phyloP scores from a whole-genome alignment of 495 filamentous ascomycete genomes.

The Trichocladium uniseriatum region DNA sequence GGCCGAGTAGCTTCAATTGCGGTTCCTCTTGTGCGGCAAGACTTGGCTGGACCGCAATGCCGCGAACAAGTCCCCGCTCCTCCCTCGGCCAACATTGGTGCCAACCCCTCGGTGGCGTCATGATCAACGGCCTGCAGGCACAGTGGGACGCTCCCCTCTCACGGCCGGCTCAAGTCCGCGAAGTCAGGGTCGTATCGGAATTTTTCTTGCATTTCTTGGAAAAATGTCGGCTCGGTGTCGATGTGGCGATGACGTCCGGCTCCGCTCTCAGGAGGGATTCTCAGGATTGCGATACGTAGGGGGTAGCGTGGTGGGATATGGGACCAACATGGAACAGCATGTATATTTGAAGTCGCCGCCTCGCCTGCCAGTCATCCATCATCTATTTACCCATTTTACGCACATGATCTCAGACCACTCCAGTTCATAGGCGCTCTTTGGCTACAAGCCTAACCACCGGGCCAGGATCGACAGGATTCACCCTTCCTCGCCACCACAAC shows the following conservation, averaged over 20 bases:
- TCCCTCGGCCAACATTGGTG: too few relatives aligned
- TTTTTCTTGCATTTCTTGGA: background rate
- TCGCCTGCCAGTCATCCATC: background rate
- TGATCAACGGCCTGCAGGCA: background rate
- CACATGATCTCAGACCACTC: background rate
- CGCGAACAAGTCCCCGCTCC: too few relatives aligned
- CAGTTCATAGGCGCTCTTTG: background rate
- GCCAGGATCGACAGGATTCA: background rate
- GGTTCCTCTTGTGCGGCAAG: too few relatives aligned
- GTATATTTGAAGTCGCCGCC: background rate
- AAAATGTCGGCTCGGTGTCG: background rate
- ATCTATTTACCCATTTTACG: background rate
- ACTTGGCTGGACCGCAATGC: too few relatives aligned
- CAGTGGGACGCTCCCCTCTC: too few relatives aligned
- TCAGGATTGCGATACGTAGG: too few relatives aligned
- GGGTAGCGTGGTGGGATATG: too few relatives aligned
- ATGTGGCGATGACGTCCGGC: background rate
- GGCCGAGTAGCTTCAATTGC: too few relatives aligned
- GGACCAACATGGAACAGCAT: too few relatives aligned
- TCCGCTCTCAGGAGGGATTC: too few relatives aligned
- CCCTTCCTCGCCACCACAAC: background rate
- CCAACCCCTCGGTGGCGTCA: conserved; percentile 4
- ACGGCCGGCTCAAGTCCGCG: too few relatives aligned
- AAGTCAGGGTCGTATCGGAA: background rate
- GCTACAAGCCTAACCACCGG: background rate